phyloP scores from a whole-genome alignment of 2,329 filamentous ascomycete species.

The Penicillium brevicompactum region DNA sequence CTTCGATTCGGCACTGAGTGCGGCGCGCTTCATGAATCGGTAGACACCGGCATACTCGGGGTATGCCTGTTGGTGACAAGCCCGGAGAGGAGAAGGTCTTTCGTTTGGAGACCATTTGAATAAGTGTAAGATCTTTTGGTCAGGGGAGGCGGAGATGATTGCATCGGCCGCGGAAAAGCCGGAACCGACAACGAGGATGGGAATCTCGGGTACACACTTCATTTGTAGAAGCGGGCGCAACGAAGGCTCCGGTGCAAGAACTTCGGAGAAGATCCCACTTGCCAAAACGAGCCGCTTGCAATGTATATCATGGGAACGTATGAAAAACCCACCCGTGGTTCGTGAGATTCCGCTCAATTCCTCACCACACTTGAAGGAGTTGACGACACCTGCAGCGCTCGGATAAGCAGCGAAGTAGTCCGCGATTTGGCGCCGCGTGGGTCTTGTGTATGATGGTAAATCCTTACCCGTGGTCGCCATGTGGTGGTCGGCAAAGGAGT shows the following conservation, averaged over 20 bases:
- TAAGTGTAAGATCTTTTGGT: conserved; percentile 56
- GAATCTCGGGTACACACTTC: conserved; percentile 30
- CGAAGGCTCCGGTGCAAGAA: conserved; percentile 54
- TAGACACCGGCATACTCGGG: conserved; percentile 65
- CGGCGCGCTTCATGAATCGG: conserved; percentile 60
- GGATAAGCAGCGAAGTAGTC: conserved; percentile 60
- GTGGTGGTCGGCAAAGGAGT: conserved; percentile 59
- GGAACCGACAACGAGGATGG: conserved; percentile 61
- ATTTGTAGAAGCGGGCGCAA: conserved; percentile 49
- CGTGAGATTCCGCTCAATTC: conserved; percentile 49
- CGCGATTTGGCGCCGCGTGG: conserved; percentile 57
- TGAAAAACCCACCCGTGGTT: conserved; percentile 50
- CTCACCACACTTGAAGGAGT: conserved; percentile 48
- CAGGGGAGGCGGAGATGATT: conserved; percentile 53
- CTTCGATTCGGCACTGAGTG: conserved; percentile 23
- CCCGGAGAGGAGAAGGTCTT: conserved; percentile 58
- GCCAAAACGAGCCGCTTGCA: conserved; percentile 62
- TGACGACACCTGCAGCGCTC: conserved; percentile 53
- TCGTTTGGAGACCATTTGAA: conserved; percentile 62
- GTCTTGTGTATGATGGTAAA: conserved; percentile 56
- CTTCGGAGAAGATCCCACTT: conserved; percentile 60
- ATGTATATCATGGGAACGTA: conserved; percentile 53
- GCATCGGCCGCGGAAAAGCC: conserved; percentile 65
- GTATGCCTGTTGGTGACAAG: conserved; percentile 63
- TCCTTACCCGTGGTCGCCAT: conserved; percentile 42